Conservation (phyloP, 2,329 filamentous ascomycete genomes). For the Aspergillus novoparasiticus region DNA sequence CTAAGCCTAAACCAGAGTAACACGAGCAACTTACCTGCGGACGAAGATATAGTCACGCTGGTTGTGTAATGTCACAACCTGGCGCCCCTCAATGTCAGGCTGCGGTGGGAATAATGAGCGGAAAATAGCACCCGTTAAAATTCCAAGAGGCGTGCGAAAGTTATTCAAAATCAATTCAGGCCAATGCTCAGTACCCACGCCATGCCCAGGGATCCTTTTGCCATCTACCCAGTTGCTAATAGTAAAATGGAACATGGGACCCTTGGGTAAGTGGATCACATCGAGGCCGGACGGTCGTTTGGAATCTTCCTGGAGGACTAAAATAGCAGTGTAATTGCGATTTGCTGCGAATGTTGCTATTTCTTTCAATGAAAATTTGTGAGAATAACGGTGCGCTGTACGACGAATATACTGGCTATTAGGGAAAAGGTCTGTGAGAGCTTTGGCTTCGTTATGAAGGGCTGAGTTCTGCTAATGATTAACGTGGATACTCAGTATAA, state of each 20-base stretch:
- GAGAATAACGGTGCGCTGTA: constrained; percentile 76
- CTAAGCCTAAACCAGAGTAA: neutral
- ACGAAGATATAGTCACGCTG: constrained; percentile 97
- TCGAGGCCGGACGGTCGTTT: constrained; percentile 83
- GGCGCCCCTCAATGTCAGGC: constrained; percentile 81
- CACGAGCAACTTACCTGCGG: constrained; percentile 45
- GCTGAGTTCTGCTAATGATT: constrained; percentile 64
- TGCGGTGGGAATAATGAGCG: constrained; percentile 75
- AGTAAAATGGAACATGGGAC: constrained; percentile 90
- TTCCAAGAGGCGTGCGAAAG: constrained; percentile 88
- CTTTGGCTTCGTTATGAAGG: constrained; percentile 78
- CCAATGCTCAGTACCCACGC: constrained; percentile 84
- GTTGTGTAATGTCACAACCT: constrained; percentile 91
- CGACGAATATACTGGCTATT: constrained; percentile 80
- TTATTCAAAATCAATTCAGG: constrained; percentile 91
- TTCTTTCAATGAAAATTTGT: constrained; percentile 91
- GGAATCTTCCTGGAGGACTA: constrained; percentile 85
- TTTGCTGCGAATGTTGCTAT: constrained; percentile 84
- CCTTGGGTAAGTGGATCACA: constrained; percentile 78
- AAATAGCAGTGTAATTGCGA: constrained; percentile 77
- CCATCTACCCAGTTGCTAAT: constrained; percentile 90
- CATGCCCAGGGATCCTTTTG: constrained; percentile 85
- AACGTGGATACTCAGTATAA: neutral
- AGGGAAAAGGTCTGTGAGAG: constrained; percentile 81
- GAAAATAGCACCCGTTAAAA: constrained; percentile 85